Conservation (phyloP, 139 green algal genomes). For the Chlamydomonas incerta region DNA sequence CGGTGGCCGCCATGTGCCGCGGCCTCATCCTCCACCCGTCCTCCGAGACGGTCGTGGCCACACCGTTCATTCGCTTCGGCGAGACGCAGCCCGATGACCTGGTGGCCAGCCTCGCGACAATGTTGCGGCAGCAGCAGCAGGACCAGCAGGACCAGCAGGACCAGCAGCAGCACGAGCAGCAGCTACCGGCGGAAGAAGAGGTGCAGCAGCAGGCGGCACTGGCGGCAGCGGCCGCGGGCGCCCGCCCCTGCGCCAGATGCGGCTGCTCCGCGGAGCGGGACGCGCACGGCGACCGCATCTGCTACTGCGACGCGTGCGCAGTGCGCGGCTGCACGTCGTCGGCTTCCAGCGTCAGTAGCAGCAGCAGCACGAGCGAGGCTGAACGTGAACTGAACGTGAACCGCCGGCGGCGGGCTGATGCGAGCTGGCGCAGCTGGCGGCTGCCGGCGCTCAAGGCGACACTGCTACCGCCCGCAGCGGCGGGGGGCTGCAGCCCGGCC, state of each 20-base stretch:
- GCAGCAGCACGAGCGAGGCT: background rate
- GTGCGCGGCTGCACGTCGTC: background rate
- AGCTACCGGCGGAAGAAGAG: too few relatives aligned
- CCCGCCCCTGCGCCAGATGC: background rate
- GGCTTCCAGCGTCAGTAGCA: background rate
- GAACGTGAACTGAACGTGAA: too few relatives aligned
- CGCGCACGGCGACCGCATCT: background rate
- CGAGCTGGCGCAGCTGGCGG: background rate
- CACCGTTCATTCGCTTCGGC: conserved; percentile 46
- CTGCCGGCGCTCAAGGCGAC: too few relatives aligned
- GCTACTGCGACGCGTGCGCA: background rate
- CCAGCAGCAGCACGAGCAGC: too few relatives aligned
- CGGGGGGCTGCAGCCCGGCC: too few relatives aligned
- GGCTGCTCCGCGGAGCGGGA: background rate
- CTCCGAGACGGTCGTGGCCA: conserved; percentile 43
- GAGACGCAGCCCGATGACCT: background rate
- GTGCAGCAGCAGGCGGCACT: too few relatives aligned
- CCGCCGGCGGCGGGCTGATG: too few relatives aligned
- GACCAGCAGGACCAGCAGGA: too few relatives aligned
- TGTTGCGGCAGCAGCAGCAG: too few relatives aligned
- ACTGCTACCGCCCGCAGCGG: background rate
- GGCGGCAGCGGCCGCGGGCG: too few relatives aligned
- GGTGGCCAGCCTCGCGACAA: background rate
- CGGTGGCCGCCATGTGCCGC: conserved; percentile 23
- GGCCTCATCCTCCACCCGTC: conserved; percentile 55